These are phyloP conservation scores for Tilletia walkeri DNA, from an alignment of 1,284 basidiomycete species.

Conservation along the genomic window DNA sequence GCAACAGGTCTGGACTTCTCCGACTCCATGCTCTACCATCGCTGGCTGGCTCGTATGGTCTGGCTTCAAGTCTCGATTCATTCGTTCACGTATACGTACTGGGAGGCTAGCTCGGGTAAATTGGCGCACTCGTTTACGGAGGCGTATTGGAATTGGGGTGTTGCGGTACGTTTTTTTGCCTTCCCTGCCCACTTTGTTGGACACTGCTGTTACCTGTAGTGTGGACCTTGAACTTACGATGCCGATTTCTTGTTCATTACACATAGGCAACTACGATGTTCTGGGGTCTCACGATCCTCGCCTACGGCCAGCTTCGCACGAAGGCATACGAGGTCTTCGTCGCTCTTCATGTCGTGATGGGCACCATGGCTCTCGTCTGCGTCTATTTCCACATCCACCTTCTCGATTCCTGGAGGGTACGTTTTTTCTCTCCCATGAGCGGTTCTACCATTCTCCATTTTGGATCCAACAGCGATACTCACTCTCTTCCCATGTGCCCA, in stretches of 20 bases:
- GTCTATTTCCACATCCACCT: conserved; percentile 50
- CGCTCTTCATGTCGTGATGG: conserved; percentile 47
- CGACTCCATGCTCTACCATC: conserved; percentile 52
- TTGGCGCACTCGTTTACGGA: conserved; percentile 24
- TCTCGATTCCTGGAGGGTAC: conserved; percentile 27
- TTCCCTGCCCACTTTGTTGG: neutral
- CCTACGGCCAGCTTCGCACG: conserved; percentile 28
- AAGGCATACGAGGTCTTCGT: conserved; percentile 38
- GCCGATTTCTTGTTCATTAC: too few relatives aligned
- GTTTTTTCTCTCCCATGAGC: neutral
- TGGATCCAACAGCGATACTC: too few relatives aligned
- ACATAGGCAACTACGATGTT: conserved; percentile 27
- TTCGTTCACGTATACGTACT: conserved; percentile 28
- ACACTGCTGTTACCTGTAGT: too few relatives aligned
- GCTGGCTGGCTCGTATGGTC: conserved; percentile 51
- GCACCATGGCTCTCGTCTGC: conserved; percentile 44
- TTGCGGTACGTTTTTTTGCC: conserved; percentile 28
- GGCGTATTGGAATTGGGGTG: conserved; percentile 49
- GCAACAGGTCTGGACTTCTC: conserved; percentile 45
- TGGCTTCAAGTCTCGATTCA: conserved; percentile 46
- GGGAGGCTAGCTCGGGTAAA: conserved; percentile 16
- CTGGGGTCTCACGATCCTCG: conserved; percentile 30
- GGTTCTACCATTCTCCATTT: too few relatives aligned
- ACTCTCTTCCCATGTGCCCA: too few relatives aligned
- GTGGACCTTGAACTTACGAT: too few relatives aligned